Conservation (phyloP, 495 filamentous ascomycete genomes). For the Penicillium argentinense region DNA sequence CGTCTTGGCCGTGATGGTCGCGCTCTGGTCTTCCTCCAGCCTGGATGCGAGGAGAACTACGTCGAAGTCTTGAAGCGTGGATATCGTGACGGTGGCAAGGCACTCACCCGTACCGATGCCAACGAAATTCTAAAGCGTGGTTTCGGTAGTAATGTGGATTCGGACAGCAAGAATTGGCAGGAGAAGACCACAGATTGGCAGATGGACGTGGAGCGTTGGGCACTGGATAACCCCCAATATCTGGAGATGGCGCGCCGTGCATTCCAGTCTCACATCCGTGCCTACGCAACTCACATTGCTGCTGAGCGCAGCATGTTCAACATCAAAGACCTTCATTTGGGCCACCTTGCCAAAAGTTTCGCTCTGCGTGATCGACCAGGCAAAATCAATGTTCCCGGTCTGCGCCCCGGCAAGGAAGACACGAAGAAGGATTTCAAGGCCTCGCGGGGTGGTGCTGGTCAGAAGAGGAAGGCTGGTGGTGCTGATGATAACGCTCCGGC, state of each 20-base stretch:
- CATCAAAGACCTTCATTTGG: constrained; percentile 83
- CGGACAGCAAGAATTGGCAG: constrained; percentile 58
- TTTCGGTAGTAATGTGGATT: constrained; percentile 48
- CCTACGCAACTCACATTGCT: constrained; percentile 90
- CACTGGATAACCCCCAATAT: constrained; percentile 55
- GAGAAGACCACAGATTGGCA: constrained; percentile 75
- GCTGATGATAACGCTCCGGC: constrained; percentile 40
- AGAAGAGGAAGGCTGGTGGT: constrained; percentile 37
- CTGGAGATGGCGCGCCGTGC: constrained; percentile 75
- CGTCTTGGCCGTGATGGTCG: constrained; percentile 88
- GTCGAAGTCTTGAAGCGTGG: constrained; percentile 65
- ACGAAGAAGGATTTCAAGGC: constrained; percentile 51
- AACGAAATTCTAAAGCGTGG: constrained; percentile 63
- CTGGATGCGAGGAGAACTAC: constrained; percentile 89
- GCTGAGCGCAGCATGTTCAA: constrained; percentile 83
- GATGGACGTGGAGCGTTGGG: constrained; percentile 71
- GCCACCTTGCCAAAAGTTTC: constrained; percentile 92
- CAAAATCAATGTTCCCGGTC: constrained; percentile 73
- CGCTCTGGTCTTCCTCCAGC: constrained; percentile 83
- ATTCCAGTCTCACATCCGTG: constrained; percentile 88
- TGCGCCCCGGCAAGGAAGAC: constrained; percentile 45
- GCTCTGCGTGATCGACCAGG: constrained; percentile 84
- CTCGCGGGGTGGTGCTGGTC: constrained; percentile 34
- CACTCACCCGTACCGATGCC: constrained; percentile 52
- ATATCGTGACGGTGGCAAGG: constrained; percentile 55